A percentile compares a stretch with the other conserved stretches of the same genome.
Evolutionary conservation across 2,329 filamentous ascomycete genomes (phyloP).

Genomic region (Bretziella fagacearum): DNA sequence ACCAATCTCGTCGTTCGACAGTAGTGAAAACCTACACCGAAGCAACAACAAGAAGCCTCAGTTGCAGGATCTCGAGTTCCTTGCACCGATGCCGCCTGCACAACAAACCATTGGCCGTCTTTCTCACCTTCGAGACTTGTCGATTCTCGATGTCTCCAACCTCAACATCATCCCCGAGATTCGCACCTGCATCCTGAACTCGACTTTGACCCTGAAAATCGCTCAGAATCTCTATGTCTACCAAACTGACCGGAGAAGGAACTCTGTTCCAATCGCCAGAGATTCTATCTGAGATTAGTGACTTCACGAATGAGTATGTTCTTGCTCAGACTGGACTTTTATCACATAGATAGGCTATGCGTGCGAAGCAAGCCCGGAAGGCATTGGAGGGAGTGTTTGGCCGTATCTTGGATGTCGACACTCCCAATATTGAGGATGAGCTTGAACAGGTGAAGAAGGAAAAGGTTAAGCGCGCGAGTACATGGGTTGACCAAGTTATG

Average conservation of each 20-base stretch:
- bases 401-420: conserved; percentile 35
- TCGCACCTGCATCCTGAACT: conserved; percentile 36
- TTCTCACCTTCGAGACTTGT: conserved; percentile 31
- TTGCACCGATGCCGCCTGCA: conserved; percentile 2
- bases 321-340: too few species aligned
- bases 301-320: not conserved
- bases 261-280: not conserved
- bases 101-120: conserved; percentile 1
- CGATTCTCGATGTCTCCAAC: conserved; percentile 43
- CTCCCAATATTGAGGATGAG: not conserved
- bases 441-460: not conserved
- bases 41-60: not conserved
- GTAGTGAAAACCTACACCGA: not conserved
- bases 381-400: conserved; percentile 36
- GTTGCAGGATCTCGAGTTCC: not conserved
- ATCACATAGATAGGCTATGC: conserved; percentile 15
- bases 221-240: conserved; percentile 42
- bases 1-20: not conserved
- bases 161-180: conserved; percentile 40
- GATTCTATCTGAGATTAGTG: not conserved
- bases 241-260: conserved; percentile 26
- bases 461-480: not conserved
- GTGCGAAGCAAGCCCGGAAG: conserved; percentile 36
- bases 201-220: conserved; percentile 35
- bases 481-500: too few species aligned